Conservation (phyloP, 2,329 filamentous ascomycete genomes). For the Venturia carpophila region DNA sequence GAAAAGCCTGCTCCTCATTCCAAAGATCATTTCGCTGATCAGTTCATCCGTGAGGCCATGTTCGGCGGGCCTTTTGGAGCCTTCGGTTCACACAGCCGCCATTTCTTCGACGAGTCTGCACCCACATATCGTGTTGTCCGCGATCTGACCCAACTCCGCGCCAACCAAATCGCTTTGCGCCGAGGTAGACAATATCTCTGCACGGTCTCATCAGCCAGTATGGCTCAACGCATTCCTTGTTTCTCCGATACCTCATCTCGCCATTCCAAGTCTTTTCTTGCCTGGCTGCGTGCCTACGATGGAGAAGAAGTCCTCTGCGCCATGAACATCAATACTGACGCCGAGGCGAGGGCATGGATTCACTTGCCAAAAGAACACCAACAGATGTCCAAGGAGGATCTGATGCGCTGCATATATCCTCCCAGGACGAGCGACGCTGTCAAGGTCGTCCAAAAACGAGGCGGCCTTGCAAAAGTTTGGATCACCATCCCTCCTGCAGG, state of each 20-base stretch:
- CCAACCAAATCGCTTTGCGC: background rate
- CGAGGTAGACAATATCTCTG: slow-evolving; percentile 10
- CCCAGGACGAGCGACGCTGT: background rate
- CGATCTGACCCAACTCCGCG: slow-evolving; percentile 1
- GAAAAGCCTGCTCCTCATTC: slow-evolving; percentile 1
- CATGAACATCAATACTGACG: slow-evolving; percentile 21
- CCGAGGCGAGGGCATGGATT: slow-evolving; percentile 20
- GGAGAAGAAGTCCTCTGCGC: slow-evolving; percentile 21
- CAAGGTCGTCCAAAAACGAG: background rate
- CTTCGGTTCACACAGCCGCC: slow-evolving; percentile 22
- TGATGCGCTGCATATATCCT: slow-evolving; percentile 1
- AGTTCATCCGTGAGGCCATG: slow-evolving; percentile 25
- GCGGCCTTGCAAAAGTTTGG: slow-evolving; percentile 17
- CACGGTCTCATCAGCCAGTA: slow-evolving; percentile 1
- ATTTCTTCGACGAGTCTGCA: slow-evolving; percentile 23
- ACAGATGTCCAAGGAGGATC: slow-evolving; percentile 6
- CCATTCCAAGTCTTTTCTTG: slow-evolving; percentile 20
- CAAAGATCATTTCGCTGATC: slow-evolving; percentile 19
- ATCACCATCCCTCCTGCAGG: slow-evolving; percentile 21
- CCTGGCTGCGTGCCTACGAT: slow-evolving; percentile 24
- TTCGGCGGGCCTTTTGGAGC: slow-evolving; percentile 25
- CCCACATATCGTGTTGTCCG: slow-evolving; percentile 9
- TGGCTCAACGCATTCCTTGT: slow-evolving; percentile 19
- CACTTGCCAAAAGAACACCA: slow-evolving; percentile 22
- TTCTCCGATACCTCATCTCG: slow-evolving; percentile 11